phyloP scores from a whole-genome alignment of 495 filamentous ascomycete species.

The Tuber microsphaerosporum region DNA sequence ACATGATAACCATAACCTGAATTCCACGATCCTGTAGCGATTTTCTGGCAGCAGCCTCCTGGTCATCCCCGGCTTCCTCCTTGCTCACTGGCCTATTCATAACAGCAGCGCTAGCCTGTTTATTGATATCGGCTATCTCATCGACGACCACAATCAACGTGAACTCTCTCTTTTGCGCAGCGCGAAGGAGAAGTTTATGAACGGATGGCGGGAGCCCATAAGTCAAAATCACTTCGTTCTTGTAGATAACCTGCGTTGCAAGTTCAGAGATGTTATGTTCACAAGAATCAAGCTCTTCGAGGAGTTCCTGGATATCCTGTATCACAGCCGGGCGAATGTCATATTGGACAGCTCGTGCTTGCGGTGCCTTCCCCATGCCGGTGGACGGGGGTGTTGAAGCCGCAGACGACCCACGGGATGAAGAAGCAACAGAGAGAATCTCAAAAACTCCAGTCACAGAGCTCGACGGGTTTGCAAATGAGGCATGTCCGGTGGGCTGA shows the following conservation, averaged over 20 bases:
- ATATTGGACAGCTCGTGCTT: slow-evolving; percentile 24
- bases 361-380: slow-evolving; percentile 13
- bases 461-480: not conserved
- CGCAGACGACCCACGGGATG: slow-evolving; percentile 28
- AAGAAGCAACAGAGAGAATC: slow-evolving; percentile 31
- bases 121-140: slow-evolving; percentile 35
- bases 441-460: slow-evolving; percentile 37
- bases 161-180: slow-evolving; percentile 39
- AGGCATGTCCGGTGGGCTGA: not conserved
- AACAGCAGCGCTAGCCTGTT: slow-evolving; percentile 32
- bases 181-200: slow-evolving; percentile 35
- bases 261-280: slow-evolving; percentile 34
- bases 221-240: slow-evolving; percentile 37
- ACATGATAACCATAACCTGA: slow-evolving; percentile 38
- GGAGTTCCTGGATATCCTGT: slow-evolving; percentile 39
- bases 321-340: slow-evolving; percentile 40
- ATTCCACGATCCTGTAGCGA: slow-evolving; percentile 35
- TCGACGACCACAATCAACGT: slow-evolving; percentile 37
- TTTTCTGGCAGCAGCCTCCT: slow-evolving; percentile 28
- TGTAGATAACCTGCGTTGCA: slow-evolving; percentile 35
- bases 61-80: slow-evolving; percentile 25
- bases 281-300: slow-evolving; percentile 38
- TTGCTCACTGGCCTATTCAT: slow-evolving; percentile 31
- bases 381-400: slow-evolving; percentile 27
- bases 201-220: slow-evolving; percentile 36